Conservation (phyloP, 1,139 yeast genomes). For the Taphrina communis region DNA sequence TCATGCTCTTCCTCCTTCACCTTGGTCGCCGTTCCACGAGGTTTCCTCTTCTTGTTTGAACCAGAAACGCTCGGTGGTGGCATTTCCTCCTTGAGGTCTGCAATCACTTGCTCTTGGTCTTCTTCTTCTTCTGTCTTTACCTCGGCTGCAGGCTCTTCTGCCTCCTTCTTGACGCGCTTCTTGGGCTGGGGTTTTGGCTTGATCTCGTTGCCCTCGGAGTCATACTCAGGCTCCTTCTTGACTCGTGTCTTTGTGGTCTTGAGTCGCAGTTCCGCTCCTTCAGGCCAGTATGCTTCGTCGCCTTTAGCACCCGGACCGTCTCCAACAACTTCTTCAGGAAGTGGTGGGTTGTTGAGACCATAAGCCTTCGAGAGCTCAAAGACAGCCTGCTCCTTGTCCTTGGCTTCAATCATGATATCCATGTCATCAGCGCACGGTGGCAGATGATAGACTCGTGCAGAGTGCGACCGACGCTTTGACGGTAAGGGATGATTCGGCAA, state of each 20-base stretch:
- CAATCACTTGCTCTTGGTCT: constrained; percentile 1
- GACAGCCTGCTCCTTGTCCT: constrained; percentile 63
- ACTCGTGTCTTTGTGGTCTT: constrained; percentile 37
- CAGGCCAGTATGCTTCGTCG: constrained; percentile 40
- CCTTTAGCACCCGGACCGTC: constrained; percentile 40
- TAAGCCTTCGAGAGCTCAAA: constrained; percentile 50
- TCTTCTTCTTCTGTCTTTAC: constrained; percentile 11
- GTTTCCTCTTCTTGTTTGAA: constrained; percentile 1
- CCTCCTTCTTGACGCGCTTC: constrained; percentile 35
- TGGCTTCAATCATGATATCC: constrained; percentile 49
- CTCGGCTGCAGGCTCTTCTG: neutral
- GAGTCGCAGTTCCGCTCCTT: constrained; percentile 32
- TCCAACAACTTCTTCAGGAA: constrained; percentile 35
- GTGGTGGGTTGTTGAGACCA: constrained; percentile 32
- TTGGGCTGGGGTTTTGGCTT: constrained; percentile 23
- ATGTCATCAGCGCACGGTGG: constrained; percentile 50
- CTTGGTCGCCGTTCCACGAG: neutral
- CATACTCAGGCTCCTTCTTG: constrained; percentile 39
- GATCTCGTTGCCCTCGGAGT: constrained; percentile 33
- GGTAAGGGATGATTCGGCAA: constrained; percentile 38
- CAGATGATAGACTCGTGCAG: constrained; percentile 40
- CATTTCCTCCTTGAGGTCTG: constrained; percentile 3
- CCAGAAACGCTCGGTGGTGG: constrained; percentile 9
- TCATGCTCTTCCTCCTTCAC: constrained; percentile 10
- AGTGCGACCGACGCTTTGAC: constrained; percentile 40